Percentiles rank a stretch among this genome's conserved stretches.
These are phyloP conservation scores for Yarrowia sp. DNA, from an alignment of 805 yeast species.

Conservation along the genomic window DNA sequence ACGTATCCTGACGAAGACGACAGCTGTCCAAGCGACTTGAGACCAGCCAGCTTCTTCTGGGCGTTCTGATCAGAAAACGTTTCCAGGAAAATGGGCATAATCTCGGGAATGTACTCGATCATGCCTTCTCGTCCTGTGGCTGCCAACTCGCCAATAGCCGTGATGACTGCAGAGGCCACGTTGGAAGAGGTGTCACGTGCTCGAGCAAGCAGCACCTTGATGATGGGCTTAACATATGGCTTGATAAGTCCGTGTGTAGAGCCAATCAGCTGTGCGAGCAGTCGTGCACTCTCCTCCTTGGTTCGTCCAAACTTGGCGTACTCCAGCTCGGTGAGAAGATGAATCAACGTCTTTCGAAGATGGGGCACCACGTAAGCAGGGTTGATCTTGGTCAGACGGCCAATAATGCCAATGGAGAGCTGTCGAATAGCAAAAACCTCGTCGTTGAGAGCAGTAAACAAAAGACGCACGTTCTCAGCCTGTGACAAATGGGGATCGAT, in stretches of 20 bases:
- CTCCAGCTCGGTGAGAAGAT: constrained; percentile 77
- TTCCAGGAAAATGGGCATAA: constrained; percentile 85
- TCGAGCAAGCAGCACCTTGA: constrained; percentile 75
- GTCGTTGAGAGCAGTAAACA: constrained; percentile 88
- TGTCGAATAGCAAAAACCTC: constrained; percentile 81
- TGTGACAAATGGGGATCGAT: constrained; percentile 93
- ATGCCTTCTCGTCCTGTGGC: constrained; percentile 86
- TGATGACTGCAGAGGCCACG: constrained; percentile 81
- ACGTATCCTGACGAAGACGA: constrained; percentile 93
- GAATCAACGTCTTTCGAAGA: constrained; percentile 78
- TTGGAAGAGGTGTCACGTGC: constrained; percentile 69
- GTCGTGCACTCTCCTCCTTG: constrained; percentile 81
- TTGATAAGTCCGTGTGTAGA: constrained; percentile 78
- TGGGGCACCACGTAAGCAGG: constrained; percentile 97
- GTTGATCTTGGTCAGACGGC: constrained; percentile 77
- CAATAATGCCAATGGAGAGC: constrained; percentile 72
- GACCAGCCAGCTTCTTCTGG: constrained; percentile 86
- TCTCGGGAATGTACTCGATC: constrained; percentile 60
- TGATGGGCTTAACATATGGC: constrained; percentile 89
- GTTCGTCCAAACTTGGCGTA: constrained; percentile 71
- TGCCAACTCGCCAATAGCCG: constrained; percentile 85
- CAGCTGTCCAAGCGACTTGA: constrained; percentile 81
- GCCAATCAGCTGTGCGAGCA: constrained; percentile 68
- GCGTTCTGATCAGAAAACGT: constrained; percentile 91
- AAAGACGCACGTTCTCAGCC: constrained; percentile 79